Evolutionary conservation across 306 rosid species (phyloP).

Genomic region (Fragaria iinumae): DNA sequence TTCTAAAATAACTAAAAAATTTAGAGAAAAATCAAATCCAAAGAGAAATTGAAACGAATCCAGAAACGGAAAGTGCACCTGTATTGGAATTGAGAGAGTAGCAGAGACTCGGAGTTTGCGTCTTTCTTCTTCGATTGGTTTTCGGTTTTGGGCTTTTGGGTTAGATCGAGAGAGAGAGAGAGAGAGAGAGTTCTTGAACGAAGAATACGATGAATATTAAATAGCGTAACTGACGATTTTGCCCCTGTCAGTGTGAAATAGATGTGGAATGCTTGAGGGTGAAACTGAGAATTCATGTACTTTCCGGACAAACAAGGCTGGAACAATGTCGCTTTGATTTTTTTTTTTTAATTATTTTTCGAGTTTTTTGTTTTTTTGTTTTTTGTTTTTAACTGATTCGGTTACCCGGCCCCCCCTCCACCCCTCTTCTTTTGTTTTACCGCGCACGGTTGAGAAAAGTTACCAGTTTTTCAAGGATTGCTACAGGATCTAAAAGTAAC

Average conservation of each 20-base stretch:
- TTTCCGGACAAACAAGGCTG: background rate
- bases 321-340: background rate
- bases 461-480: background rate
- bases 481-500: too few species aligned
- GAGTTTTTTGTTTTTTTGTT: background rate
- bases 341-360: background rate
- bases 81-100: slow-evolving; percentile 11
- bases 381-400: background rate
- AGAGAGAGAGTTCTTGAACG: slow-evolving; percentile 11
- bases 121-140: slow-evolving; percentile 11
- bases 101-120: slow-evolving; percentile 18
- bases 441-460: background rate
- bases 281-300: background rate
- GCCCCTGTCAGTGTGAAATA: background rate
- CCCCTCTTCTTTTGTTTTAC: background rate
- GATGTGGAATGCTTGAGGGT: background rate
- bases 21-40: background rate
- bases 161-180: slow-evolving; percentile 23
- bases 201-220: slow-evolving; percentile 22
- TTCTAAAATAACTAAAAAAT: background rate
- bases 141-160: slow-evolving; percentile 11
- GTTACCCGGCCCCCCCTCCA: background rate
- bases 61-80: slow-evolving; percentile 25
- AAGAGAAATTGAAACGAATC: background rate
- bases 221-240: slow-evolving; percentile 5